Evolutionary conservation across 2,329 filamentous ascomycete species (phyloP).

Genomic region (Aspergillus sp.): DNA sequence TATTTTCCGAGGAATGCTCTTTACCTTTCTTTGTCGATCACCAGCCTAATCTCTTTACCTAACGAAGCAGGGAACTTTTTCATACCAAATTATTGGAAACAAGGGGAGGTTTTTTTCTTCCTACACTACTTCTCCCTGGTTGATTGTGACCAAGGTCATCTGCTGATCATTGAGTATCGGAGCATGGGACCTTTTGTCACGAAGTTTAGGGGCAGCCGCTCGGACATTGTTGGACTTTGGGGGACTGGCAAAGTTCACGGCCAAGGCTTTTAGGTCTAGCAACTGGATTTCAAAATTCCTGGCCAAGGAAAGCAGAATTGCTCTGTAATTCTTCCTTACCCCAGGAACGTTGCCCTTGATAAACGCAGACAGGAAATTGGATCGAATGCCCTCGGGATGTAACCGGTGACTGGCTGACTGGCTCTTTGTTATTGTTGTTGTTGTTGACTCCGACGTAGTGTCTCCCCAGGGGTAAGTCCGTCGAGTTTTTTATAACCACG

Average conservation of each 20-base stretch:
- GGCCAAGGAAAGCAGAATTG: background rate
- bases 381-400: background rate
- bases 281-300: background rate
- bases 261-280: background rate
- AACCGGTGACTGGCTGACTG: background rate
- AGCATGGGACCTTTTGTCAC: background rate
- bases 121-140: background rate
- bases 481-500: background rate
- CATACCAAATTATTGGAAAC: background rate
- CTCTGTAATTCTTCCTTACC: background rate
- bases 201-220: background rate
- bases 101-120: background rate
- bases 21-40: slow-evolving; percentile 15
- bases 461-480: background rate
- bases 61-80: background rate
- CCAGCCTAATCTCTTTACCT: background rate
- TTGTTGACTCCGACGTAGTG: background rate
- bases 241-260: background rate
- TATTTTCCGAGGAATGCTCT: slow-evolving; percentile 22
- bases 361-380: background rate
- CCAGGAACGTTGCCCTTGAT: background rate
- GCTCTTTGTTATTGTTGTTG: background rate
- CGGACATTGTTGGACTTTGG: background rate
- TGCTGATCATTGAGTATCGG: background rate
- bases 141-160: background rate